Percentiles rank a stretch among this genome's conserved stretches.
These are phyloP conservation scores for Daldinia caldariorum DNA, from an alignment of 495 filamentous ascomycete species.

Conservation along the genomic window DNA sequence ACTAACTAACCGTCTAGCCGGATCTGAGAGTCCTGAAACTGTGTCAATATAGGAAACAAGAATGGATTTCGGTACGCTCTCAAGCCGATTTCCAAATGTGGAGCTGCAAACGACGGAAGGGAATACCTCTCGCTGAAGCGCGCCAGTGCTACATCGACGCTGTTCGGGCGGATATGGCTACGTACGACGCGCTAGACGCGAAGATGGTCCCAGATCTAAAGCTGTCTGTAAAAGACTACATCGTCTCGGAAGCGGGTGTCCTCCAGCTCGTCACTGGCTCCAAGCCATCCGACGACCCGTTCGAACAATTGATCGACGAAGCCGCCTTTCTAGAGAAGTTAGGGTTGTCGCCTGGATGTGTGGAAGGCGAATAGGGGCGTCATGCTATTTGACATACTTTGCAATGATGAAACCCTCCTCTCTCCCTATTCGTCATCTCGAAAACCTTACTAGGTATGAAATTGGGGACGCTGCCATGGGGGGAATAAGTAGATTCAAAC, in stretches of 20 bases:
- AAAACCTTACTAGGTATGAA: not conserved
- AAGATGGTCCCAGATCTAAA: not conserved
- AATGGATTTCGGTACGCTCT: not conserved
- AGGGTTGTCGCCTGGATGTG: not conserved
- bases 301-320: not conserved
- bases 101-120: not conserved
- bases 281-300: not conserved
- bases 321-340: not conserved
- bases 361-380: not conserved
- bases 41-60: slow-evolving; percentile 1
- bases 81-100: not conserved
- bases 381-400: too few species aligned
- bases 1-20: not conserved
- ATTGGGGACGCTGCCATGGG: not conserved
- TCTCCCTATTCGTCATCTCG: too few species aligned
- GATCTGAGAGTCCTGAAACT: not conserved
- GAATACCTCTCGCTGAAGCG: not conserved
- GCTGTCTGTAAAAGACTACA: slow-evolving; percentile 3
- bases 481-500: not conserved
- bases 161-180: not conserved
- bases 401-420: not conserved
- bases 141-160: not conserved
- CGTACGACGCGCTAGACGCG: not conserved
- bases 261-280: slow-evolving; percentile 7
- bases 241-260: slow-evolving; percentile 6